Base-by-base conservation (phyloP, 768 basidiomycete species). In the Mycena indigotica region DNA sequence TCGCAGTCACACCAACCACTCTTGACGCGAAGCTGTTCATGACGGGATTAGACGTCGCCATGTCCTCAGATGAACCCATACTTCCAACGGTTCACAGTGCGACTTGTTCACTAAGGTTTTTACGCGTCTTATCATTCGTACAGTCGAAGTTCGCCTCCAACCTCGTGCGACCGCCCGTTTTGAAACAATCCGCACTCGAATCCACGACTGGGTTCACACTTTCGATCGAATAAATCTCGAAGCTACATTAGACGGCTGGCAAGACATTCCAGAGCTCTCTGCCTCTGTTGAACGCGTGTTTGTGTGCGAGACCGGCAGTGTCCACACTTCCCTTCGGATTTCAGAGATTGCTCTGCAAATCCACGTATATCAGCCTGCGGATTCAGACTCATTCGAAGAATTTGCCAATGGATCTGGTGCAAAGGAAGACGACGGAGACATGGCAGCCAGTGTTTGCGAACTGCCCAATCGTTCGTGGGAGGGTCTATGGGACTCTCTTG, bases 401-500 rank as follows among this genome's bases (percentile, higher is more conserved):
- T 90, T 92, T 62, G 80, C 85, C 1, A 84, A 84, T 40, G 77
- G 77, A 68, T 69, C 77, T 58, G 81, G 66, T 53, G 75, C 67
- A 1, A 72, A 77, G 50, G 80, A 80, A 26, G 89, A 89, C 21
- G 90, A 87, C 41, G 86, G 88, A 58, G 85, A 87, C 51, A 89
- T 89, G 77, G 93, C 96, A 12, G 97, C 95, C 1, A 90, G 84
- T 56, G 88, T 98, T 19, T 90, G 90, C 69, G 90, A 95, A 53
- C 80, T 99, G 45, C 97, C 97, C 1, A 89, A 88, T 60, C 71
- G 79, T 60, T 82, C 79, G 38, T 88, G 91, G 80, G 96, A 98
- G 58, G 95, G 96, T 1, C 75, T 98, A 16, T 98, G 97, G 97
- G 89, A 89, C 51, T 91, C 88, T 48, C 71, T 99, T 64, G 89